These are phyloP conservation scores for Microcos paniculata DNA, from an alignment of 345 rosid species.

Conservation along the genomic window DNA sequence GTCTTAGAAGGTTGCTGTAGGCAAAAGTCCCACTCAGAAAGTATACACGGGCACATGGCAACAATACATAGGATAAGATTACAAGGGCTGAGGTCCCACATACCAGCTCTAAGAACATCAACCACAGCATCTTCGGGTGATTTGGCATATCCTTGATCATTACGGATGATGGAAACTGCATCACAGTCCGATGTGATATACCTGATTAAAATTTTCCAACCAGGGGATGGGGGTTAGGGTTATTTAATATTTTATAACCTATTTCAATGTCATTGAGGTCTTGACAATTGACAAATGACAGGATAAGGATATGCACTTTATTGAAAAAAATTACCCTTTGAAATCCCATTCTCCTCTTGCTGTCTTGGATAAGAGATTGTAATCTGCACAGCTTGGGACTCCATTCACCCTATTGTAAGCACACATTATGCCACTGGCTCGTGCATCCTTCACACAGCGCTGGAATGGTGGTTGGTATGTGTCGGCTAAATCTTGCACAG, in stretches of 20 bases:
- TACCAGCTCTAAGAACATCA: constrained; percentile 82
- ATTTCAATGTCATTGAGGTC: neutral
- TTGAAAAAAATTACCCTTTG: constrained; percentile 48
- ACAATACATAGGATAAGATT: neutral
- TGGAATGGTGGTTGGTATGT: constrained; percentile 85
- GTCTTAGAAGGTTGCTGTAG: neutral
- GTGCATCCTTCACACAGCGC: constrained; percentile 64
- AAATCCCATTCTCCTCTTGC: constrained; percentile 73
- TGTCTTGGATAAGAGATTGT: constrained; percentile 52
- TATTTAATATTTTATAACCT: neutral
- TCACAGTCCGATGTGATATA: constrained; percentile 91
- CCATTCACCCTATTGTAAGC: constrained; percentile 85
- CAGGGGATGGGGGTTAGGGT: neutral
- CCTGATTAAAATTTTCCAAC: constrained; percentile 37
- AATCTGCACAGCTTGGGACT: constrained; percentile 71
- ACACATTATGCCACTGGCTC: constrained; percentile 86
- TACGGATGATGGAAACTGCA: constrained; percentile 66
- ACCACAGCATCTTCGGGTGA: constrained; percentile 83
- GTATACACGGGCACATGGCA: constrained; percentile 18
- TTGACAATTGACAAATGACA: neutral
- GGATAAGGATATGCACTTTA: neutral
- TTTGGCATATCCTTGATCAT: constrained; percentile 61
- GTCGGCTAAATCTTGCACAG: constrained; percentile 71
- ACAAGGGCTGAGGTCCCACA: constrained; percentile 14
- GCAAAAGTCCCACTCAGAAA: neutral